Conservation (phyloP, 306 rosid species). For the Quercus alba region DNA sequence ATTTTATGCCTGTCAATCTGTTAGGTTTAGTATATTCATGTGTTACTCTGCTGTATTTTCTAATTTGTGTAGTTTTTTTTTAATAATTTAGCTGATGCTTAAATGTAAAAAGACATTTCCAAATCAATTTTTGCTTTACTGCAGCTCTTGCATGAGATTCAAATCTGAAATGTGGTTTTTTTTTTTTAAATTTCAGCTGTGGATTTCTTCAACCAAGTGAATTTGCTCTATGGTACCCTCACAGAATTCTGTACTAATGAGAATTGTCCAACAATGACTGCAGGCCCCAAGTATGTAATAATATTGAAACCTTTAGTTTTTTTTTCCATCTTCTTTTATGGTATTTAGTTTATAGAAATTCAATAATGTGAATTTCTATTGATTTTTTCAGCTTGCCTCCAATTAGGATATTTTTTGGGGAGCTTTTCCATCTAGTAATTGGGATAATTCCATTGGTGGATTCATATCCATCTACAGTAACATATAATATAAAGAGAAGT, state of each 20-base stretch:
- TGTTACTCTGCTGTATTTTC: background rate
- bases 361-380: slow-evolving; percentile 9
- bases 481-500: background rate
- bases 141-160: background rate
- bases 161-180: slow-evolving; percentile 29
- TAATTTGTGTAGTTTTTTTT: background rate
- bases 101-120: background rate
- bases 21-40: background rate
- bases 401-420: background rate
- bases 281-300: slow-evolving; percentile 93
- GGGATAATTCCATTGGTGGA: background rate
- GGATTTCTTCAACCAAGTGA: slow-evolving; percentile 99
- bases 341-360: slow-evolving; percentile 1
- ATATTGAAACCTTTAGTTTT: slow-evolving; percentile 5
- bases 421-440: background rate
- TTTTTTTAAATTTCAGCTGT: slow-evolving; percentile 69
- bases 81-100: background rate
- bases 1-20: slow-evolving; percentile 13
- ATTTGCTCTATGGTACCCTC: slow-evolving; percentile 96
- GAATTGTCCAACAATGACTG: slow-evolving; percentile 98
- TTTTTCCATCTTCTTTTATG: background rate
- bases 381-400: slow-evolving; percentile 15
- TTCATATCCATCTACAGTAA: background rate
- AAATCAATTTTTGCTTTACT: background rate
- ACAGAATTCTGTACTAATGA: slow-evolving; percentile 96